These are phyloP conservation scores for Solanum chilense DNA, from an alignment of 257 asterid genomes.

Conservation along the genomic window DNA sequence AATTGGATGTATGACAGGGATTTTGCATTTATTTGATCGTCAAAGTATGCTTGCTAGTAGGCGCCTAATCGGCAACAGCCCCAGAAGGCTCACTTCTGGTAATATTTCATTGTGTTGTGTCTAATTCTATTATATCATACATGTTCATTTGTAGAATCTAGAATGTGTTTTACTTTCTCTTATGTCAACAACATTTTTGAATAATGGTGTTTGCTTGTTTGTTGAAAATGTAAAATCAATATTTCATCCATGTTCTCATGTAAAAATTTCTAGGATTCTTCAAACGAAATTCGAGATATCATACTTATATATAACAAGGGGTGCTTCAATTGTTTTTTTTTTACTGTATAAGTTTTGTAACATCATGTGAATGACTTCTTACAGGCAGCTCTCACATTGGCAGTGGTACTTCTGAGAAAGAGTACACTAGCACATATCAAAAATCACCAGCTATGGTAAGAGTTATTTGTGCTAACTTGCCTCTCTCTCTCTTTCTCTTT, in stretches of 20 bases:
- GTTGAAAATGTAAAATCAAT: not conserved
- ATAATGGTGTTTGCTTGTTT: not conserved
- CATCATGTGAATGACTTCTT: not conserved
- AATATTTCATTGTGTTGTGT: slow-evolving; percentile 8
- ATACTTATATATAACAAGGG: not conserved
- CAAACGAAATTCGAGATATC: not conserved
- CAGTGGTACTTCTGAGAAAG: slow-evolving; percentile 23
- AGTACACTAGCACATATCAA: slow-evolving; percentile 16
- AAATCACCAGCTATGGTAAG: slow-evolving; percentile 44
- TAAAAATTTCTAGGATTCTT: not conserved
- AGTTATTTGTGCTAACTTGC: not conserved
- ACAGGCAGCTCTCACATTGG: slow-evolving; percentile 51
- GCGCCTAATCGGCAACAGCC: slow-evolving; percentile 36
- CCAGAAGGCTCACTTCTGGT: slow-evolving; percentile 46
- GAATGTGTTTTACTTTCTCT: not conserved
- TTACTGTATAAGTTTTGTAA: not conserved
- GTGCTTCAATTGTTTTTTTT: not conserved
- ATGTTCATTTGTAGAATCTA: not conserved
- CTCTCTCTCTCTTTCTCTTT: not conserved
- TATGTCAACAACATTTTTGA: not conserved
- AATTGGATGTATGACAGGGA: slow-evolving; percentile 89
- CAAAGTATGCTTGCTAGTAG: slow-evolving; percentile 39
- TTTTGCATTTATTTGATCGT: slow-evolving; percentile 79
- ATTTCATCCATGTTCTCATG: not conserved
- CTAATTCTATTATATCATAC: not conserved